phyloP scores from a whole-genome alignment of 371 early-diverging fungal species.

The Mortierella sp. region DNA sequence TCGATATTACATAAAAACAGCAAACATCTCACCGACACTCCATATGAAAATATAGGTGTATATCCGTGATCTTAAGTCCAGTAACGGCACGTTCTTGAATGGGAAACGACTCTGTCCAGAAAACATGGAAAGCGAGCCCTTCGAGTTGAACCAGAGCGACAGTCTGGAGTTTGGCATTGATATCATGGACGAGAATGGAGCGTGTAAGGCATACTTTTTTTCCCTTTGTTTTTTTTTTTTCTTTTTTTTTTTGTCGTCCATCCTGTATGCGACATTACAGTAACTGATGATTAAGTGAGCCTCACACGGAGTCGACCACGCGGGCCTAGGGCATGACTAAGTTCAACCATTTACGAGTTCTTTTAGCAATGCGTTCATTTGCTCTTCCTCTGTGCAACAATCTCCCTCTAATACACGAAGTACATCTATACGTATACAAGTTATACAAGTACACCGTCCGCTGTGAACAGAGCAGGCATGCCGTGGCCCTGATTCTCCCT shows the following conservation, averaged over 20 bases:
- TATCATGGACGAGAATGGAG: conserved; percentile 73
- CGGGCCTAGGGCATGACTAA: not conserved
- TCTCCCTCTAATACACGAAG: not conserved
- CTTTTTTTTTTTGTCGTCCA: too few species aligned
- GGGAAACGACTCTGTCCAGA: conserved; percentile 79
- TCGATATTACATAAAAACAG: too few species aligned
- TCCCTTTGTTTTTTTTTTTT: too few species aligned
- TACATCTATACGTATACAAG: not conserved
- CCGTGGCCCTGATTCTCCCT: not conserved
- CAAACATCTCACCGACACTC: too few species aligned
- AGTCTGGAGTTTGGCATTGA: conserved; percentile 90
- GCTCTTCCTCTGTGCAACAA: not conserved
- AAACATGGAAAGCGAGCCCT: conserved; percentile 70
- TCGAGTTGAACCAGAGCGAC: conserved; percentile 73
- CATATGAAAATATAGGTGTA: too few species aligned
- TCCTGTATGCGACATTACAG: too few species aligned
- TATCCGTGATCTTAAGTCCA: conserved; percentile 84
- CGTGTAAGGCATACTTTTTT: conserved; percentile 25
- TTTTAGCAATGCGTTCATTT: not conserved
- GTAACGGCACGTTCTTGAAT: conserved; percentile 92
- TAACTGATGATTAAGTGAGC: too few species aligned
- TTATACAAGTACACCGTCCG: not conserved
- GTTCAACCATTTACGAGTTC: too few species aligned
- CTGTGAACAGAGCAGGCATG: too few species aligned
- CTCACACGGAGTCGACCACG: not conserved